phyloP scores from a whole-genome alignment of 73 alveolate species.

The Blepharisma stoltei region DNA sequence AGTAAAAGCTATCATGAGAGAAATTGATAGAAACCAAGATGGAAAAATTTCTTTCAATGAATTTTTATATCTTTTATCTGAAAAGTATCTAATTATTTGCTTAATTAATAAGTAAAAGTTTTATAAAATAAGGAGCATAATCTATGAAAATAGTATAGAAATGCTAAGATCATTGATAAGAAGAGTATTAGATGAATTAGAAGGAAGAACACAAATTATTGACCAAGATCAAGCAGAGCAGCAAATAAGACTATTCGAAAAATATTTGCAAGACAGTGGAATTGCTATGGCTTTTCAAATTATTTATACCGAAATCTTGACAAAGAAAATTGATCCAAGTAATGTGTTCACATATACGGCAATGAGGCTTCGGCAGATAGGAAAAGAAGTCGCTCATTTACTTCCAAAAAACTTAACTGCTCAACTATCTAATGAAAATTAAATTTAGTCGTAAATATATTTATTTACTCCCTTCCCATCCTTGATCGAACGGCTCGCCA shows the following conservation, averaged over 20 bases:
- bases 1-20: not conserved
- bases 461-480: no score
- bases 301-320: constrained; percentile 46
- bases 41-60: constrained; percentile 40
- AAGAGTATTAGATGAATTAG: not conserved
- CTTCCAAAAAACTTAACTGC: constrained; percentile 31
- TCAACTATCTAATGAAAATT: not conserved
- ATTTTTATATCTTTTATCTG: constrained; percentile 38
- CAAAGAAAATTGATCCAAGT: constrained; percentile 39
- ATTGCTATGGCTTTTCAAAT: constrained; percentile 41
- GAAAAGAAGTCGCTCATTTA: constrained; percentile 28
- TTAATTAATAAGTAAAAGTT: no score
- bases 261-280: constrained; percentile 45
- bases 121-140: constrained; percentile 4
- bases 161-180: constrained; percentile 10
- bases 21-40: constrained; percentile 37
- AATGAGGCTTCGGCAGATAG: constrained; percentile 36
- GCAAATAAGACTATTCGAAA: constrained; percentile 34
- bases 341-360: constrained; percentile 51
- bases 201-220: not conserved
- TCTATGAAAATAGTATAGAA: not conserved
- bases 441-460: not conserved
- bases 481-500: no score
- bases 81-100: no score
- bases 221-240: constrained; percentile 33